Evolutionary conservation across 2,329 filamentous ascomycete genomes (phyloP).

Genomic region (Penicillium sp.): DNA sequence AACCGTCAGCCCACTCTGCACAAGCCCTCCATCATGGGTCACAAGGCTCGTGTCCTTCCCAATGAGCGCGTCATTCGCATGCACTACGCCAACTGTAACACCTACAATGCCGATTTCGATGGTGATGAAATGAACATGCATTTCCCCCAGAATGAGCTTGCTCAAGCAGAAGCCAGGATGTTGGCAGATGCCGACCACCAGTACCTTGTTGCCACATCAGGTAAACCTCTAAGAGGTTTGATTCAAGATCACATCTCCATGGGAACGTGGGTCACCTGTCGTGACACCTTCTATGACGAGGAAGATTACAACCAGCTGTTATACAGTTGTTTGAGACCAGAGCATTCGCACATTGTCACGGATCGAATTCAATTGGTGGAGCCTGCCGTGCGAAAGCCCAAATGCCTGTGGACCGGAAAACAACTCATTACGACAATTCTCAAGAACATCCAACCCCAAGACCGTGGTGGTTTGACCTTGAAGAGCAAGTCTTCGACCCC

Average conservation of each 20-base stretch:
- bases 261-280: slow-evolving; percentile 82
- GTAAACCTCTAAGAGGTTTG: slow-evolving; percentile 87
- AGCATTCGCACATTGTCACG: slow-evolving; percentile 79
- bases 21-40: slow-evolving; percentile 98
- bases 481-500: slow-evolving; percentile 74
- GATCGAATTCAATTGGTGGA: slow-evolving; percentile 77
- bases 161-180: slow-evolving; percentile 84
- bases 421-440: slow-evolving; percentile 90
- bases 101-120: slow-evolving; percentile 98
- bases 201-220: slow-evolving; percentile 88
- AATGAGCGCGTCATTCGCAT: slow-evolving; percentile 97
- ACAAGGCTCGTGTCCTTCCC: slow-evolving; percentile 83
- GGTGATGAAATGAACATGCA: slow-evolving; percentile 99
- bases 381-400: slow-evolving; percentile 78
- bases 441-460: slow-evolving; percentile 79
- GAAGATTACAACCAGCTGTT: slow-evolving; percentile 91
- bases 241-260: slow-evolving; percentile 99
- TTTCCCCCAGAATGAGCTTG: slow-evolving; percentile 95
- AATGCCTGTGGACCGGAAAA: slow-evolving; percentile 87
- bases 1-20: slow-evolving; percentile 97
- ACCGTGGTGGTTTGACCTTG: slow-evolving; percentile 73
- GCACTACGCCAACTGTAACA: slow-evolving; percentile 99
- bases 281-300: slow-evolving; percentile 84
- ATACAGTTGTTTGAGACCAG: slow-evolving; percentile 83
- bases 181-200: slow-evolving; percentile 97